Base-by-base conservation (phyloP, 306 rosid species). In the Malus sieversii region DNA sequence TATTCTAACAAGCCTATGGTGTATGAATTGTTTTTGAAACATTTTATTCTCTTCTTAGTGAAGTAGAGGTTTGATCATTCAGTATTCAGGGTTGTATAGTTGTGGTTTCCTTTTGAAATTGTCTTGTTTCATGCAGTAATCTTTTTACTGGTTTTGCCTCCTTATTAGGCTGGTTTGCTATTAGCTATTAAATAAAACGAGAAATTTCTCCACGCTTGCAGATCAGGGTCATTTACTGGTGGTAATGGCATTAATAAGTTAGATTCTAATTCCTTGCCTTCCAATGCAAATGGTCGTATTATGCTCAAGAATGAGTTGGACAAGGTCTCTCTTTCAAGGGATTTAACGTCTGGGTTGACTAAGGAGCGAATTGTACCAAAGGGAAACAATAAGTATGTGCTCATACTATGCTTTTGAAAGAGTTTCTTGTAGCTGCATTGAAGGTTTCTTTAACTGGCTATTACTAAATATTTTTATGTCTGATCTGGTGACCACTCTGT, bases 331-430 rank as follows among this genome's bases (percentile, higher is more conserved):
- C 80, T 79, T 80, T 75, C 80, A 70, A 89, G 85, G 82, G 93
- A 83, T 80, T 76, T 89, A 66, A 66, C 68, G 11, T 74, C 84
- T 78, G 90, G 89, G 83, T 80, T 80, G 83, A 81, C 80, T 76
- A 86, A 82, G 83, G 96, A 91, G 60, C 82, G 86, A 57, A 33
- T 68, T 74, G 73, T 81, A 66, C 80, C 74, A 70, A 89, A 82
- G 85, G 93, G 90, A 79, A 89, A 80, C 77, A 93, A 82, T 63
- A 86, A 84, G 98, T 93, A 85, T 78, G 85, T 69, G 65, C 61
- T 46, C 57, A n/a, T 74, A 44, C 66, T 78, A 79, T 76, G 72
- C 71, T 46, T 63, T 11, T 77, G 18, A 23, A 27, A 25, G 59
- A 23, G 14, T 63, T 35, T 22, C 19, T 60, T 51, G 22, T 16